Conservation (phyloP, 169 alveolate genomes). For the Plasmodium gonderi region DNA sequence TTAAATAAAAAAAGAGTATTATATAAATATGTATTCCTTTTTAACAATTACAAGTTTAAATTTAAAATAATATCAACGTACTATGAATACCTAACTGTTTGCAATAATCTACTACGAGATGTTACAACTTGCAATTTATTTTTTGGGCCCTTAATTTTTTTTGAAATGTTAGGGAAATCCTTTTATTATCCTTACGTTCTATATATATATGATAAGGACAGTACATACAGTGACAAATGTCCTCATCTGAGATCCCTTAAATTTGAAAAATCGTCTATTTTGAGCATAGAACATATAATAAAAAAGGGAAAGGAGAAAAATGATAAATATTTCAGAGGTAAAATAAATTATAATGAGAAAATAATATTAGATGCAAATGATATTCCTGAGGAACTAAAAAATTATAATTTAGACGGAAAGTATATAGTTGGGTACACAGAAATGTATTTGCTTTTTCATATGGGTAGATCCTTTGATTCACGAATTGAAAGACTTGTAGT, state of each 20-base stretch:
- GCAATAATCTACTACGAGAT: slow-evolving; percentile 45
- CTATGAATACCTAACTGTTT: slow-evolving; percentile 65
- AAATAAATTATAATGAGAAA: background rate
- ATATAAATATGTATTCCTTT: slow-evolving; percentile 53
- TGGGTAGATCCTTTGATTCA: slow-evolving; percentile 85
- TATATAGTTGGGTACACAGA: slow-evolving; percentile 82
- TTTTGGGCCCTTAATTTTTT: slow-evolving; percentile 27
- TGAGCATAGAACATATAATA: slow-evolving; percentile 45
- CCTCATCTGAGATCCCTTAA: background rate
- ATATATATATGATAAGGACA: slow-evolving; percentile 37
- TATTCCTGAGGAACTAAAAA: slow-evolving; percentile 2
- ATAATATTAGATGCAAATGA: slow-evolving; percentile 14
- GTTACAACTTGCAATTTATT: slow-evolving; percentile 65
- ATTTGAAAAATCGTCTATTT: slow-evolving; percentile 56
- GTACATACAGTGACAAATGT: background rate
- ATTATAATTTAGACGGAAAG: slow-evolving; percentile 20
- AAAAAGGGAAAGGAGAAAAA: slow-evolving; percentile 50
- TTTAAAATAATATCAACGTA: slow-evolving; percentile 62
- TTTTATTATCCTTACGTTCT: slow-evolving; percentile 56
- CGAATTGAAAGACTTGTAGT: slow-evolving; percentile 83
- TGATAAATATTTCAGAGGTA: slow-evolving; percentile 18
- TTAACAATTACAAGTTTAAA: slow-evolving; percentile 58
- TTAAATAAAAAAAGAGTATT: slow-evolving; percentile 39
- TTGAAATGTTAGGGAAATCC: slow-evolving; percentile 72
- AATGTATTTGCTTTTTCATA: slow-evolving; percentile 80